Percentiles rank a stretch among this genome's conserved stretches.
These are phyloP conservation scores for Haplosporangium sp. DNA, from an alignment of 371 early-diverging fungal species.

Conservation along the genomic window DNA sequence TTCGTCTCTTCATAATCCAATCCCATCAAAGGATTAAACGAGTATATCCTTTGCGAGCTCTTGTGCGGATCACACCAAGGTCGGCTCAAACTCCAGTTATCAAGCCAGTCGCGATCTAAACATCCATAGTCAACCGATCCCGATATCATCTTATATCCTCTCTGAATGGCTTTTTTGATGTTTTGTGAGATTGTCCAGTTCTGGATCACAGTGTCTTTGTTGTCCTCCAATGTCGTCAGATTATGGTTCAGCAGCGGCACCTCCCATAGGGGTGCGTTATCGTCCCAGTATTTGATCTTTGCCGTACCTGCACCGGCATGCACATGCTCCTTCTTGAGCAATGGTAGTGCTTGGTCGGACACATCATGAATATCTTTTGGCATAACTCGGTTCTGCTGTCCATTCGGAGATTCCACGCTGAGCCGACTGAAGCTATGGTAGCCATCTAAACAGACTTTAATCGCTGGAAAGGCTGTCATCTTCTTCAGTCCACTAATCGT, in stretches of 20 bases:
- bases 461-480: conserved; percentile 56
- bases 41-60: conserved; percentile 82
- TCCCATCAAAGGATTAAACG: conserved; percentile 70
- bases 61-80: conserved; percentile 86
- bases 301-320: conserved; percentile 83
- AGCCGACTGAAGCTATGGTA: conserved; percentile 64
- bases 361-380: conserved; percentile 65
- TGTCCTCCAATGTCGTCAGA: conserved; percentile 36
- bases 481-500: background rate
- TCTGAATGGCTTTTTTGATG: conserved; percentile 59
- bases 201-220: conserved; percentile 64
- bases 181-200: conserved; percentile 63
- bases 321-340: conserved; percentile 72
- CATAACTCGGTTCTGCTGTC: conserved; percentile 75
- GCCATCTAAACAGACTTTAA: conserved; percentile 63
- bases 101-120: conserved; percentile 68
- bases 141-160: conserved; percentile 68
- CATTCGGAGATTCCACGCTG: conserved; percentile 78
- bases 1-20: conserved; percentile 59
- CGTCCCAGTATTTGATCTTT: conserved; percentile 74
- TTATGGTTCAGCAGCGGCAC: conserved; percentile 59
- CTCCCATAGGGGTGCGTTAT: conserved; percentile 30
- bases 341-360: conserved; percentile 64
- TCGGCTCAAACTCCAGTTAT: conserved; percentile 54
- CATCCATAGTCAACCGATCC: conserved; percentile 72